Base-by-base conservation (phyloP, 345 rosid genomes). In the Rhizophora mangle region DNA sequence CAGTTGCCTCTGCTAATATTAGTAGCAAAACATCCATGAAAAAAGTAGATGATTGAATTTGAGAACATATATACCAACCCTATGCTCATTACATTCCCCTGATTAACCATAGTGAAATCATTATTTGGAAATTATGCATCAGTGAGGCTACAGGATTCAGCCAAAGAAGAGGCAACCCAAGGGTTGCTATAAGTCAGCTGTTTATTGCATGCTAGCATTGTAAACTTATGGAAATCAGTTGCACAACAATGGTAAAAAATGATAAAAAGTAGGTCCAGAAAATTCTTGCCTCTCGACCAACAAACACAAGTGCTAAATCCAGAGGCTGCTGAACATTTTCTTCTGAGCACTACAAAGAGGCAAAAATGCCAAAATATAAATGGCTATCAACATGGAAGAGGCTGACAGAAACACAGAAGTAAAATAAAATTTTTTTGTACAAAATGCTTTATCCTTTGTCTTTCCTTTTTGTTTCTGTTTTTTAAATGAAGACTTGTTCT, bases 251-350 rank as follows among this genome's bases (percentile, higher is more conserved):
- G 18, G 19, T 43, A 43, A 43, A 43, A 43, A 9, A 26, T 10
- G 60, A 31, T 18, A 7, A 9, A 29, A 30, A 21, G 32, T 4
- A 37, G n/a, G 31, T 30, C 46, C 21, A 20, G 24, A 30, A 62
- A 55, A 31, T 67, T 24, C 69, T 80, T 83, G 90, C 99, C 94
- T 89, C 89, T 78, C 89, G 83, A 69, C 99, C 99, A 34, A 92
- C 82, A 84, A 95, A 92, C 74, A 95, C 85, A 74, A 90, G 83
- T 10, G 94, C 97, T 29, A 92, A 79, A 74, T 89, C 97, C 77
- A 85, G 79, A 51, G 86, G 65, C 46, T 81, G 88, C 63, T 72
- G 78, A 72, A 65, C 71, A 74, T 90, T 82, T 81, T 82, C 80
- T 74, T 71, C 82, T 19, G 91, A 77, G 80, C 99, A 95, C 97